Base-by-base conservation (phyloP, 495 filamentous ascomycete genomes). In the Aspergillus leporis region DNA sequence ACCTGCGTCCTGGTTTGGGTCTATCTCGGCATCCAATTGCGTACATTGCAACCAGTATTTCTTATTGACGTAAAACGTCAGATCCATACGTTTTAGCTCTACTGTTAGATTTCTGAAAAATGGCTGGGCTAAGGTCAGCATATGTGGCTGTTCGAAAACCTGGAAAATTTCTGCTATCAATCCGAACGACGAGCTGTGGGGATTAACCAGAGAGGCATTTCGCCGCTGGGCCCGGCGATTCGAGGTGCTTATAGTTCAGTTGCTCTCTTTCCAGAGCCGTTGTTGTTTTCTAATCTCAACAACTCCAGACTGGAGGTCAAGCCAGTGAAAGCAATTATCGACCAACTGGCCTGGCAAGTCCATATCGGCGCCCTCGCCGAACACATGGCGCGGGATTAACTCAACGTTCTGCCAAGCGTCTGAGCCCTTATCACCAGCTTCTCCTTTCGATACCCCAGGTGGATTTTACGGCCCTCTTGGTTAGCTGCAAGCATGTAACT, bases 261-360 rank as follows among this genome's bases (percentile, higher is more conserved):
- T 70, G 57, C 19, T 57, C 0, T 21, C 14, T 46, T 67, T 65
- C 23, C 62, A 70, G 9, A 77, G 69, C 55, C 83, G 83, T 65
- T 8, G 55, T 61, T 28, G 62, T 9, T 48, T 55, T 19, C 64
- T 34, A 4, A 59, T 56, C 47, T 88, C 79, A 4, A 89, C 52
- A 1, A 57, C 41, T 0, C 67, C 61, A 0, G 70, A 76, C 5
- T 58, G 51, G 5, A 85, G 8, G 48, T 87, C 69, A 4, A 88
- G 63, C 86, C 87, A 90, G 58, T 90, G 86, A 0, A 80, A 64
- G 57, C 73, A 83, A 22, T 81, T 61, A 5, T 75, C 48, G 5
- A 81, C 55, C 21, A 88, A 78, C 0, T 67, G 56, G 0, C 21
- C 46, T 9, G 87, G 83, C 16, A 88, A 69, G 47, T 77, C 77